Conservation (phyloP, 345 rosid species). For the Eucalyptus victrix region DNA sequence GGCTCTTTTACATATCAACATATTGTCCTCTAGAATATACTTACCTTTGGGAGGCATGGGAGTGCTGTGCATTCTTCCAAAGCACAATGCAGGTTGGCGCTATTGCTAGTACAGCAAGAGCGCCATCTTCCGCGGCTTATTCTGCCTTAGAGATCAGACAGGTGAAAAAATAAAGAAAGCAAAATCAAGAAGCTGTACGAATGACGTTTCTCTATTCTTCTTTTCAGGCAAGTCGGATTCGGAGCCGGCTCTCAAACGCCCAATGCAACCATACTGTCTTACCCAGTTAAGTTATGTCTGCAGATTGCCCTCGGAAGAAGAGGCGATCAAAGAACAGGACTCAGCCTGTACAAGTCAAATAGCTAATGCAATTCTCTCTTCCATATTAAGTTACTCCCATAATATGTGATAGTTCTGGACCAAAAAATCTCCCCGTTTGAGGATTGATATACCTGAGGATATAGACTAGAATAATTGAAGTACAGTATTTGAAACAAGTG, state of each 20-base stretch:
- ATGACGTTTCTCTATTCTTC: background rate
- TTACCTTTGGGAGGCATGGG: background rate
- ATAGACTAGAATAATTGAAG: background rate
- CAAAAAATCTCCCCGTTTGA: background rate
- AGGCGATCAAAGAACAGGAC: background rate
- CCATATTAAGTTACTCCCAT: too few relatives aligned
- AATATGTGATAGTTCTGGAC: background rate
- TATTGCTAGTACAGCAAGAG: background rate
- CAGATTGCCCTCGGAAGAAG: background rate
- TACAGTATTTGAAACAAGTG: background rate
- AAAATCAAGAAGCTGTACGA: background rate
- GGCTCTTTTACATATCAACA: background rate
- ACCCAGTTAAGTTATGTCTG: rapidly evolving
- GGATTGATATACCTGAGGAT: background rate
- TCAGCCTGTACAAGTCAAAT: background rate
- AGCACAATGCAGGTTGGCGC: background rate
- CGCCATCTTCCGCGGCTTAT: background rate
- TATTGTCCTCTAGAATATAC: background rate
- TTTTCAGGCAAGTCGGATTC: background rate
- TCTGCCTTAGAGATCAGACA: background rate
- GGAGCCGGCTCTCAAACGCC: background rate
- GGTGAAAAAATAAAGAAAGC: background rate
- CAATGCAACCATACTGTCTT: background rate
- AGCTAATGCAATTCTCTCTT: background rate
- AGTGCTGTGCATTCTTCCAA: background rate